Percentiles rank a stretch among this genome's conserved stretches.
Conservation (phyloP, 139 green algal species). For the Chlorella vulgaris region DNA sequence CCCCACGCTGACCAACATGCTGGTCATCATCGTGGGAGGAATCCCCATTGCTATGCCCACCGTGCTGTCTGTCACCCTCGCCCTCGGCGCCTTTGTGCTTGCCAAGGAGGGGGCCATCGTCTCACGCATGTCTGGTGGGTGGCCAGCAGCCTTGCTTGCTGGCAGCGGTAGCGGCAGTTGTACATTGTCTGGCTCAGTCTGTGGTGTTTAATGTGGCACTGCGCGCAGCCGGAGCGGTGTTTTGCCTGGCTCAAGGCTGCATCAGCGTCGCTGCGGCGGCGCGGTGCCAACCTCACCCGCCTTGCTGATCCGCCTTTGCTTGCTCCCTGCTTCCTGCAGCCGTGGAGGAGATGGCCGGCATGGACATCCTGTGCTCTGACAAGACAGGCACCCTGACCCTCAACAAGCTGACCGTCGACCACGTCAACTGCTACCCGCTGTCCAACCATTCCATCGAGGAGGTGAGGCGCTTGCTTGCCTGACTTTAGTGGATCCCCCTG, state of each 20-base stretch:
- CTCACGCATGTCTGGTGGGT: constrained; percentile 73
- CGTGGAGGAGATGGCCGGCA: constrained; percentile 92
- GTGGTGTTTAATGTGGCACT: too few species aligned
- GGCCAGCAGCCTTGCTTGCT: not conserved
- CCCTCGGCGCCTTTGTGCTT: constrained; percentile 83
- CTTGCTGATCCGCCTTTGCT: not conserved
- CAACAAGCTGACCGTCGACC: constrained; percentile 76
- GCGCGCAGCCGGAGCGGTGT: too few species aligned
- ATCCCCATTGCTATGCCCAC: constrained; percentile 96
- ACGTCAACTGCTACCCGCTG: constrained; percentile 37
- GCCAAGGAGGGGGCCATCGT: constrained; percentile 91
- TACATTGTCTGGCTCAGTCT: too few species aligned
- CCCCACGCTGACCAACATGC: constrained; percentile 85
- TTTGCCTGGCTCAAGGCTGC: too few species aligned
- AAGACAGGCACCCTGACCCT: constrained; percentile 92
- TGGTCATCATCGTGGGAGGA: constrained; percentile 90
- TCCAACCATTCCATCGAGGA: constrained; percentile 41
- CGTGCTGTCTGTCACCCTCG: constrained; percentile 88
- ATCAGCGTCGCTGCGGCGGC: too few species aligned
- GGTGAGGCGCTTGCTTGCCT: not conserved
- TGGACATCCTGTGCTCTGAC: constrained; percentile 93
- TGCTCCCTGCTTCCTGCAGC: not conserved
- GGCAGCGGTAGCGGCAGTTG: too few species aligned
- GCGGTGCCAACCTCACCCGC: not conserved
- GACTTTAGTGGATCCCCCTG: too few species aligned